Base-by-base conservation (phyloP, 345 rosid species). In the Aquilaria malaccensis region DNA sequence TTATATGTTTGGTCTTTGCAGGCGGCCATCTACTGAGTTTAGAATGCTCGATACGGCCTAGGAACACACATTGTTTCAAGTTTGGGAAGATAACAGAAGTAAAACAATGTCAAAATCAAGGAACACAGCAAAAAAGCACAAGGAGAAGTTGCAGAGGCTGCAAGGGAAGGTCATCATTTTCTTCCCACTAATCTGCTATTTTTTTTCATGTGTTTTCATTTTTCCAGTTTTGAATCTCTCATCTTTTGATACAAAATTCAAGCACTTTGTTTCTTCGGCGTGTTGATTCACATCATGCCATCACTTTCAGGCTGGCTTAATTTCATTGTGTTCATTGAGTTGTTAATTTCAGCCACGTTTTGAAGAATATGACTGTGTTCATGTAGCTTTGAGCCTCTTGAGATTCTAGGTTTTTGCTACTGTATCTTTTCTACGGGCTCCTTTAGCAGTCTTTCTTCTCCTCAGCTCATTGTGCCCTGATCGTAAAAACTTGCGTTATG, bases 81-180 rank as follows among this genome's bases (percentile, higher is more conserved):
- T 37, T 37, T 37, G 43, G 45, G 71, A 72, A 65, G 65, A 63
- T 45, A 58, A 3, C 0, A 72, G 70, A 9, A 11, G 41, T 51
- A 57, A 58, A 60, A 45, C 45, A 14, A 37, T 14, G 45, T 9
- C 75, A 5, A 84, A 74, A 52, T 79, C 95, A 31, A 58, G 55
- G 63, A 75, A 78, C 62, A 71, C 60, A 37, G 95, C 87, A 31
- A 73, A 64, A 57, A 90, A 84, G 79, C 97, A 94, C 65, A 92
- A 80, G 66, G 81, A 83, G 33, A 91, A 88, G 62, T 77, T 90
- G 52, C 76, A 77, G 58, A 72, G 89, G 69, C 97, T 94, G 12
- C 70, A 74, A 56, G 75, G 83, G 68, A 94, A 86, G 70, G 99
- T 94, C 59, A 32, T 70, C 30, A 6, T 2, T 51, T 60, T 47